phyloP scores from a whole-genome alignment of 257 asterid species.

The Gentiana straminea region DNA sequence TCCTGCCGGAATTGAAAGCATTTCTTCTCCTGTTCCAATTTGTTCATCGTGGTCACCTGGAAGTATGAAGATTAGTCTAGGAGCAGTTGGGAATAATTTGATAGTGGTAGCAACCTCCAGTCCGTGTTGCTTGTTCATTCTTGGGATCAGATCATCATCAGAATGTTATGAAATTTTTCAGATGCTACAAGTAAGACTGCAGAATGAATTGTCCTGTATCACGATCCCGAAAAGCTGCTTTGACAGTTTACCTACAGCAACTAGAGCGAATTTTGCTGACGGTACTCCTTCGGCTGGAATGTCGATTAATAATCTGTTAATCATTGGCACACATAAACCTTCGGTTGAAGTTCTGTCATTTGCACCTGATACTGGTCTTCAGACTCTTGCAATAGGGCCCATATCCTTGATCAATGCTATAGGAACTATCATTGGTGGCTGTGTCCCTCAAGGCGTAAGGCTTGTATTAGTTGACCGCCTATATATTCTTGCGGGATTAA shows the following conservation, averaged over 20 bases:
- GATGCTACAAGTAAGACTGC: slow-evolving; percentile 64
- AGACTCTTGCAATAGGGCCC: slow-evolving; percentile 61
- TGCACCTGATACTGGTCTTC: slow-evolving; percentile 49
- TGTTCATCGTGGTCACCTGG: slow-evolving; percentile 68
- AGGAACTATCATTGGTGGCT: slow-evolving; percentile 75
- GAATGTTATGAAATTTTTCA: slow-evolving; percentile 49
- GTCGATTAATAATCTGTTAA: slow-evolving; percentile 36
- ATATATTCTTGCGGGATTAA: slow-evolving; percentile 83
- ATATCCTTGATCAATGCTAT: slow-evolving; percentile 60
- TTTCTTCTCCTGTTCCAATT: slow-evolving; percentile 45
- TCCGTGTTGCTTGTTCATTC: slow-evolving; percentile 66
- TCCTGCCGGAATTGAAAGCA: slow-evolving; percentile 43
- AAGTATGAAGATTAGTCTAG: slow-evolving; percentile 63
- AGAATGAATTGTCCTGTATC: slow-evolving; percentile 85
- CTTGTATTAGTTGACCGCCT: slow-evolving; percentile 79
- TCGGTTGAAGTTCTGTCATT: slow-evolving; percentile 84
- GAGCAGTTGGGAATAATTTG: slow-evolving; percentile 85
- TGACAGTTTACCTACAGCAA: slow-evolving; percentile 19
- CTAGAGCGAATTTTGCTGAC: slow-evolving; percentile 26
- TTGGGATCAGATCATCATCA: slow-evolving; percentile 51
- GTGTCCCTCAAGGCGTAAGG: slow-evolving; percentile 91
- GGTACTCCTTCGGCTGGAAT: slow-evolving; percentile 22
- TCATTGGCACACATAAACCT: slow-evolving; percentile 93
- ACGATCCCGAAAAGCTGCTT: slow-evolving; percentile 53
- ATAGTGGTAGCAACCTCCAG: slow-evolving; percentile 76